Base-by-base conservation (phyloP, 2,329 filamentous ascomycete species). In the Saccharata proteae region DNA sequence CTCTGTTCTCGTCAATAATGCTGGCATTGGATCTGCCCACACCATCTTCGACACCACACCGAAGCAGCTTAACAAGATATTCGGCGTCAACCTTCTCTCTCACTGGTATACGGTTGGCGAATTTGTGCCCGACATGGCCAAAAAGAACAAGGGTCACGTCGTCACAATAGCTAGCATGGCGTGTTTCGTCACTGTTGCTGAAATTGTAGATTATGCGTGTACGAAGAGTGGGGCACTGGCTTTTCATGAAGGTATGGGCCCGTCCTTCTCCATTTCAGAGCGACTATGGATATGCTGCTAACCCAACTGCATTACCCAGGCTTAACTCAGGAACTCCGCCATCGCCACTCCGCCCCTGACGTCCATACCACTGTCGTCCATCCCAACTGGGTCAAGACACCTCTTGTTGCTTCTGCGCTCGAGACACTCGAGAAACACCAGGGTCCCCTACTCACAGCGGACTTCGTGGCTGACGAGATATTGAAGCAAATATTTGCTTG, bases 81-180 rank as follows among this genome's bases (percentile, higher is more conserved):
- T 55, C 35, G 47, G 47, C 8, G 48, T 57, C 22, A 56, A 57
- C 29, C 38, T 55, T n/a, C 40, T 56, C 4, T 50, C 45, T 30
- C 49, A 57, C 30, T 57, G 44, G 42, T 45, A 42, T n/a, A 52
- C 47, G 1, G 41, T 45, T 27, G 45, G 49, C 18, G 52, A 46
- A 1, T 56, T 57, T 36, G 36, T 57, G 5, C 54, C 54, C 3
- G 43, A 44, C 26, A 57, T 57, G 54, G 43, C 56, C 13, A 31
- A 37, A 3, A 31, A 40, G 12, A 48, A 55, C 34, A 61, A 44
- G 47, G 71, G 19, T 21, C 69, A 74, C 38, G 54, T 74, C 17
- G 56, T 75, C 8, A 70, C 67, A 0, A 57, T 74, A 10, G 68
- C 70, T 3, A 68, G 62, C 36, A 55, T 64, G 43, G 66, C 66